Evolutionary conservation across 345 rosid genomes (phyloP).

Genomic region (Brassica napus): DNA sequence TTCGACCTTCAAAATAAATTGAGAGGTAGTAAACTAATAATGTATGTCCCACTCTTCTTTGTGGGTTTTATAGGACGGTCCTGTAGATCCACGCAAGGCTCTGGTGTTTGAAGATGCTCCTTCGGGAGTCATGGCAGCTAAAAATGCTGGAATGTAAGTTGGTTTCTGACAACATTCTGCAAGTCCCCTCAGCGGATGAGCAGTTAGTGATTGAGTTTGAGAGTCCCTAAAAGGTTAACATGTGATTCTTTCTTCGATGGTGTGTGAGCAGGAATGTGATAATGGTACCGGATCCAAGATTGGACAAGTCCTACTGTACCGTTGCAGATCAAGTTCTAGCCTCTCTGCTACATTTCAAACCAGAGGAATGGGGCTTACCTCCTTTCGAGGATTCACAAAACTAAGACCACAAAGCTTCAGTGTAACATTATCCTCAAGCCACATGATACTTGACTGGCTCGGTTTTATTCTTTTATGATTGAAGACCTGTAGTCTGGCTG

Average conservation of each 20-base stretch:
- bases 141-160: slow-evolving; percentile 93
- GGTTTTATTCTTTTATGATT: slow-evolving; percentile 6
- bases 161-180: slow-evolving; percentile 16
- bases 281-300: slow-evolving; percentile 94
- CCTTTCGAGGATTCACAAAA: slow-evolving; percentile 47
- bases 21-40: background rate
- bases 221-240: background rate
- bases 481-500: background rate
- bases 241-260: background rate
- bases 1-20: too few species aligned
- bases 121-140: slow-evolving; percentile 84
- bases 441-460: slow-evolving; percentile 3
- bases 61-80: slow-evolving; percentile 53
- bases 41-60: slow-evolving; percentile 21
- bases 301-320: slow-evolving; percentile 63
- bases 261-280: slow-evolving; percentile 60
- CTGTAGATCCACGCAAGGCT: slow-evolving; percentile 52
- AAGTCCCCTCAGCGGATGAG: background rate
- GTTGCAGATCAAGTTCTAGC: slow-evolving; percentile 73
- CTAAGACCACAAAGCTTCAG: slow-evolving; percentile 24
- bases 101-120: slow-evolving; percentile 98
- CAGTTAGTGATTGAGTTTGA: background rate
- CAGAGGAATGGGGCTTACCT: slow-evolving; percentile 77
- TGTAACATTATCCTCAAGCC: slow-evolving; percentile 31
- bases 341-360: slow-evolving; percentile 74